phyloP scores from a whole-genome alignment of 2,329 filamentous ascomycete species.

The Pseudocercospora pini-densiflorae region DNA sequence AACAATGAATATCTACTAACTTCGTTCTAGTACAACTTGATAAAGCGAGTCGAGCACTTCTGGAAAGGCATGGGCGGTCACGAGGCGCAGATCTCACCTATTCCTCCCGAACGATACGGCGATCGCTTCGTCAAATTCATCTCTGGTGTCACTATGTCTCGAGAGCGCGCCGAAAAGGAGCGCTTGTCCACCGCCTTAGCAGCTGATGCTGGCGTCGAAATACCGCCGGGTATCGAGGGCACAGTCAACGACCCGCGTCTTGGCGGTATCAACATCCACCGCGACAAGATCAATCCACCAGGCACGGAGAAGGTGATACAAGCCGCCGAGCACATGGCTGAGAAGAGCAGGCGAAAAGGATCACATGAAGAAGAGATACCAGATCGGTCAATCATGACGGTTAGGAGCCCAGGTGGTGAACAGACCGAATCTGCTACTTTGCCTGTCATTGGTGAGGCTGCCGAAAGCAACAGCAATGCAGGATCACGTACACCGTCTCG shows the following conservation, averaged over 20 bases:
- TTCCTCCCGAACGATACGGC: conserved; percentile 88
- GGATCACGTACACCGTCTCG: conserved; percentile 30
- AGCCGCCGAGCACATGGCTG: conserved; percentile 64
- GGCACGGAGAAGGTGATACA: conserved; percentile 61
- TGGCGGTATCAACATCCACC: conserved; percentile 43
- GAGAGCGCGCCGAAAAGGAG: conserved; percentile 72
- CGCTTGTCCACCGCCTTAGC: conserved; percentile 38
- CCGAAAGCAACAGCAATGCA: conserved; percentile 69
- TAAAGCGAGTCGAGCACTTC: conserved; percentile 96
- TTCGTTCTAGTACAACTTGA: conserved; percentile 74
- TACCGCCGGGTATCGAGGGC: conserved; percentile 31
- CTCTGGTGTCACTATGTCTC: conserved; percentile 84
- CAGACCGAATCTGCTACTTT: conserved; percentile 64
- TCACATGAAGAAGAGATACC: conserved; percentile 62
- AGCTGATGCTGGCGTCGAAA: conserved; percentile 25
- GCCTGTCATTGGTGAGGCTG: conserved; percentile 89
- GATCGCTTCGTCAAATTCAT: conserved; percentile 95
- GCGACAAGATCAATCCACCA: conserved; percentile 34
- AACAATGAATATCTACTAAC: background rate
- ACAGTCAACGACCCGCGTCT: conserved; percentile 44
- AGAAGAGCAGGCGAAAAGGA: conserved; percentile 59
- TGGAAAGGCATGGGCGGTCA: conserved; percentile 91
- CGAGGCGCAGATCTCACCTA: conserved; percentile 85
- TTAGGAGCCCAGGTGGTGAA: conserved; percentile 62
- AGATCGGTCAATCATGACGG: conserved; percentile 63